phyloP scores from a whole-genome alignment of 805 yeast species.

The Zygoascus flipseniorum region DNA sequence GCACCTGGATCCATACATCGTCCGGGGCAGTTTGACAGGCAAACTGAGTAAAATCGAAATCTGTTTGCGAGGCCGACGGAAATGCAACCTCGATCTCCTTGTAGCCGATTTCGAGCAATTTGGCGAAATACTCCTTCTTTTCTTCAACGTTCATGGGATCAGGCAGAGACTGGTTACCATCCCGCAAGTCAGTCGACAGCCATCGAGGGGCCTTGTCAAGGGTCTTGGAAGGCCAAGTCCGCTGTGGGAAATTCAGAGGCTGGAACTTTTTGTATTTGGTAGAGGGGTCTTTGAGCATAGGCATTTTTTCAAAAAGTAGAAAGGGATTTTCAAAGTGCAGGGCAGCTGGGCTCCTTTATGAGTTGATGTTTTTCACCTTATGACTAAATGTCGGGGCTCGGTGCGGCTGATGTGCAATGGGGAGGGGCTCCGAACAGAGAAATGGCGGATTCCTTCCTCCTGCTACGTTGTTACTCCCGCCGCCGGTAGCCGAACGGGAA shows the following conservation, averaged over 20 bases:
- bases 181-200: constrained; percentile 77
- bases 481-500: no score
- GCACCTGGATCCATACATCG: constrained; percentile 69
- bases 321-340: no score
- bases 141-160: constrained; percentile 83
- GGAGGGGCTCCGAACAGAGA: no score
- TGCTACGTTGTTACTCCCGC: no score
- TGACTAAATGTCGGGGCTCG: background rate
- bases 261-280: constrained; percentile 51
- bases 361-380: background rate
- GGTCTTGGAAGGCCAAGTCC: constrained; percentile 62
- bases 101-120: constrained; percentile 64
- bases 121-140: constrained; percentile 60
- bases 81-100: constrained; percentile 80
- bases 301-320: constrained; percentile 14
- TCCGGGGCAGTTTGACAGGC: constrained; percentile 68
- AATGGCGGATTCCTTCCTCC: no score
- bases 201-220: constrained; percentile 65
- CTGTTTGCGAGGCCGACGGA: constrained; percentile 73
- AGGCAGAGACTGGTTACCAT: constrained; percentile 78
- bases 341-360: background rate
- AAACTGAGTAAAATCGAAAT: constrained; percentile 70
- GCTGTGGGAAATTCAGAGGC: constrained; percentile 46
- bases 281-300: constrained; percentile 46
- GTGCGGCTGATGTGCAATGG: background rate